Evolutionary conservation across 2,329 filamentous ascomycete species (phyloP).

Genomic region (Talaromyces pinophilus): DNA sequence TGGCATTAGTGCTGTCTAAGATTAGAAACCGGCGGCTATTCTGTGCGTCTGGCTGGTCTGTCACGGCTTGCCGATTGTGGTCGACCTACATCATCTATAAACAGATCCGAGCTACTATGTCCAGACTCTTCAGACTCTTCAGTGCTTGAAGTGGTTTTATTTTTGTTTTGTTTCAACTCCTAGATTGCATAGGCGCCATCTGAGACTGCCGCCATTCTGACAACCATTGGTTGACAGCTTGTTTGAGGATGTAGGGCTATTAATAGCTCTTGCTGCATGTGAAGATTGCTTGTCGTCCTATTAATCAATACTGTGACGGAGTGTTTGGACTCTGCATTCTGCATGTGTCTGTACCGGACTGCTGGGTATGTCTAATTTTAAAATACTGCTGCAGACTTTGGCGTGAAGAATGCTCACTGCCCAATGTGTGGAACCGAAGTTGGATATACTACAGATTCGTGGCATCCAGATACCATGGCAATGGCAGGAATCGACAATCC

Average conservation of each 20-base stretch:
- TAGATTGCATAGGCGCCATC: conserved; percentile 1
- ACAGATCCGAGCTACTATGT: background rate
- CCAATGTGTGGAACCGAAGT: background rate
- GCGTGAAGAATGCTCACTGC: background rate
- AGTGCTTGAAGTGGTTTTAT: background rate
- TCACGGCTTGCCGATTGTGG: conserved; percentile 6
- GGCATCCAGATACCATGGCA: background rate
- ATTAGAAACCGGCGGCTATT: conserved; percentile 20
- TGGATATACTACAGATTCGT: background rate
- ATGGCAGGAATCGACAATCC: background rate
- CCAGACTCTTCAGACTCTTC: background rate
- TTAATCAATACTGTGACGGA: background rate
- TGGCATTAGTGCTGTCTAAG: background rate
- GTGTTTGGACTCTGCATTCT: background rate
- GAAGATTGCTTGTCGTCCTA: background rate
- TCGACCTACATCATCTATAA: conserved; percentile 4
- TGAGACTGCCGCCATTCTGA: conserved; percentile 4
- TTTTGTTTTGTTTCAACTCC: conserved; percentile 11
- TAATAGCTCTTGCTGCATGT: conserved; percentile 6
- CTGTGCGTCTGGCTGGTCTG: conserved; percentile 9
- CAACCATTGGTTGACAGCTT: background rate
- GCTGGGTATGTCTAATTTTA: conserved; percentile 5
- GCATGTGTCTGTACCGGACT: background rate
- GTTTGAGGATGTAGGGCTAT: conserved; percentile 5
- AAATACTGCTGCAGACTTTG: background rate